These are phyloP conservation scores for Phtheirospermum japonicum DNA, from an alignment of 257 asterid genomes.

Conservation along the genomic window DNA sequence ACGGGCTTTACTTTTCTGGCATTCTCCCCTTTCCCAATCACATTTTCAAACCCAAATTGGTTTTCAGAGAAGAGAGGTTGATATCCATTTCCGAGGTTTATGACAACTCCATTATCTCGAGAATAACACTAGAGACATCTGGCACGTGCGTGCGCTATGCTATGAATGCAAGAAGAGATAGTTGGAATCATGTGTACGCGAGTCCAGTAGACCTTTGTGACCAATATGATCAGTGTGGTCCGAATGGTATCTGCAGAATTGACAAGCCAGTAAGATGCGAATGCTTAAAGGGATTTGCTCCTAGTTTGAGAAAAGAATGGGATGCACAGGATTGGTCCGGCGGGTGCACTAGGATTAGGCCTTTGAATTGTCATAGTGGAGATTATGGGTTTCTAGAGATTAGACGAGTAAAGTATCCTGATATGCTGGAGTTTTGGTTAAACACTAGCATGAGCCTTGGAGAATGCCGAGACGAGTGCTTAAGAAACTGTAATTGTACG, in stretches of 20 bases:
- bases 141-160: constrained; percentile 7
- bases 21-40: constrained; percentile 6
- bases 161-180: constrained; percentile 21
- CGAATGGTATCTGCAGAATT: constrained; percentile 28
- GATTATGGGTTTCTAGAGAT: constrained; percentile 18
- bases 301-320: not conserved
- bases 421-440: not conserved
- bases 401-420: not conserved
- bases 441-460: not conserved
- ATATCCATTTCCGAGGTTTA: constrained; percentile 12
- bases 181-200: constrained; percentile 19
- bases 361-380: not conserved
- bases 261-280: constrained; percentile 5
- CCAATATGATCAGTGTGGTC: constrained; percentile 31
- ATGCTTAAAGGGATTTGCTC: constrained; percentile 22
- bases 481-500: constrained; percentile 8
- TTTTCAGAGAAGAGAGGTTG: constrained; percentile 16
- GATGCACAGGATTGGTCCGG: constrained; percentile 20
- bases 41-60: not conserved
- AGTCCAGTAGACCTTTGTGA: constrained; percentile 26
- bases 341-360: constrained; percentile 22
- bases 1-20: constrained; percentile 33
- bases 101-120: not conserved
- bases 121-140: constrained; percentile 19
- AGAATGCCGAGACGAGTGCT: not conserved